Conservation (phyloP, 306 rosid species). For the Cicer cuneatum region DNA sequence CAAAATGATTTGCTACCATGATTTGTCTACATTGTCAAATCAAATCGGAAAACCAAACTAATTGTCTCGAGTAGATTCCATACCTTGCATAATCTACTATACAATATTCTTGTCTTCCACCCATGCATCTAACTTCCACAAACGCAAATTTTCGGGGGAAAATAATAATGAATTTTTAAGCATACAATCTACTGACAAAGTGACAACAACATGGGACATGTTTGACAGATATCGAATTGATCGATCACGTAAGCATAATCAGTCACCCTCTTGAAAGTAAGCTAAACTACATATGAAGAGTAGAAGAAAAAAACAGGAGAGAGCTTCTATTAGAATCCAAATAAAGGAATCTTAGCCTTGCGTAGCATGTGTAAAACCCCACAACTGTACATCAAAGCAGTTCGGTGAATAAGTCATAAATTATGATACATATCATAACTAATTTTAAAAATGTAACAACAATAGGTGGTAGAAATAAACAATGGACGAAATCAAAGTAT, state of each 20-base stretch:
- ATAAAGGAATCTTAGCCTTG: conserved; percentile 42
- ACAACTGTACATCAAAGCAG: conserved; percentile 70
- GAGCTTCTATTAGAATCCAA: conserved; percentile 24
- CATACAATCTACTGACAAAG: conserved; percentile 32
- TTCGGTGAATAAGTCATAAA: conserved; percentile 33
- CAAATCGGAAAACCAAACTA: conserved; percentile 2
- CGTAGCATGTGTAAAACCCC: conserved; percentile 90
- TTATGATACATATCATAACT: background rate
- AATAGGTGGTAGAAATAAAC: conserved; percentile 13
- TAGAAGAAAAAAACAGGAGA: background rate
- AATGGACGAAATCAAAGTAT: conserved; percentile 28
- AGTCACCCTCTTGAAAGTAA: background rate
- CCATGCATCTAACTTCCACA: conserved; percentile 16
- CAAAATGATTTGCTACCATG: background rate
- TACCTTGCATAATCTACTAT: conserved; percentile 13
- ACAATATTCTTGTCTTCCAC: conserved; percentile 9
- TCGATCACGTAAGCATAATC: background rate
- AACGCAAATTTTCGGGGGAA: conserved; percentile 12
- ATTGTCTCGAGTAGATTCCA: background rate
- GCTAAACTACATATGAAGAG: conserved; percentile 34
- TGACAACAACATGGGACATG: background rate
- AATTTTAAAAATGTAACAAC: background rate
- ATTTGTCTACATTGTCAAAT: conserved; percentile 17
- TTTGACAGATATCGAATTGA: conserved; percentile 22
- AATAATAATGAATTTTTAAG: conserved; percentile 35